Conservation (phyloP, 768 basidiomycete species). For the Cyclocybe cylindracea region DNA sequence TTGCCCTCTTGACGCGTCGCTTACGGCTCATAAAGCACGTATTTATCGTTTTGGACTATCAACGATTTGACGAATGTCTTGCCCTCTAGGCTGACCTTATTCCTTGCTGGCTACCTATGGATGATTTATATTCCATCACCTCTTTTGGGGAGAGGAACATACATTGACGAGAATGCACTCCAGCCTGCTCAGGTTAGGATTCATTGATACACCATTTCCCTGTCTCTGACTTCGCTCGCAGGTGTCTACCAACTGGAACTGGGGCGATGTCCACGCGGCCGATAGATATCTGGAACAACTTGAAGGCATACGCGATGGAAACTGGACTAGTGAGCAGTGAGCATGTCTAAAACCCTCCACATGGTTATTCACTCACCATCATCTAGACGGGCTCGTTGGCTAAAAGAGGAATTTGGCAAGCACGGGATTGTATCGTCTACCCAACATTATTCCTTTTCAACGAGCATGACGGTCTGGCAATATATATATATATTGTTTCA, state of each 20-base stretch:
- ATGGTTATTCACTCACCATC: neutral
- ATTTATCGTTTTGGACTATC: neutral
- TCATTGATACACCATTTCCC: neutral
- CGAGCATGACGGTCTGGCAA: constrained; percentile 52
- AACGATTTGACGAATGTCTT: constrained; percentile 4
- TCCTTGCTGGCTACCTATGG: constrained; percentile 78
- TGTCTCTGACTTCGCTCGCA: neutral
- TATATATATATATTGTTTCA: neutral
- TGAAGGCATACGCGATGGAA: constrained; percentile 59
- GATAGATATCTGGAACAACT: constrained; percentile 78
- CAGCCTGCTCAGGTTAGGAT: constrained; percentile 81
- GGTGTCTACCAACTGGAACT: constrained; percentile 92
- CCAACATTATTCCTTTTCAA: constrained; percentile 65
- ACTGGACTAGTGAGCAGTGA: constrained; percentile 74
- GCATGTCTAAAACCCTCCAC: constrained; percentile 21
- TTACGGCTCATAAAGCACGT: constrained; percentile 39
- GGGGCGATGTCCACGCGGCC: constrained; percentile 87
- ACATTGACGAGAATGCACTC: constrained; percentile 95
- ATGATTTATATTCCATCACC: constrained; percentile 74
- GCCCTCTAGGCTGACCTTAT: constrained; percentile 50
- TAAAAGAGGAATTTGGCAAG: constrained; percentile 67
- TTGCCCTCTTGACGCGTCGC: constrained; percentile 33
- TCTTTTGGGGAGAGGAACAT: constrained; percentile 64
- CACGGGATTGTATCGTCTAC: constrained; percentile 72
- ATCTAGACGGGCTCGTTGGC: constrained; percentile 62